Conservation (phyloP, 1,139 yeast species). For the Nakaseomyces kungkrabaensis region DNA sequence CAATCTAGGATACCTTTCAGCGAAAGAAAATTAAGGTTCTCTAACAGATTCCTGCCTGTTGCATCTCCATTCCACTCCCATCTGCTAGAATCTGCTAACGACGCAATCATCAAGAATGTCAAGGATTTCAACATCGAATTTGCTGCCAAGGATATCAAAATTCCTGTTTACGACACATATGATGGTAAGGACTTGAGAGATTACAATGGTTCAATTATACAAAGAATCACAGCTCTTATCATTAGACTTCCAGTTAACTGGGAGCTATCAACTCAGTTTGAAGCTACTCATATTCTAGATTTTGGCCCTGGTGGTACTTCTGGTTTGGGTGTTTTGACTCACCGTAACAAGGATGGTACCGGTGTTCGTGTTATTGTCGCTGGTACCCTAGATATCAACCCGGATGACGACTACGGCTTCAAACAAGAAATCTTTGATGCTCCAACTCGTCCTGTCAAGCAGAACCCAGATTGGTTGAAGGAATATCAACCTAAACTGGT, state of each 20-base stretch:
- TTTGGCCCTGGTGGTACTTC: slow-evolving; percentile 99
- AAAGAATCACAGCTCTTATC: slow-evolving; percentile 69
- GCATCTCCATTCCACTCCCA: slow-evolving; percentile 96
- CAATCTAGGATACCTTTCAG: slow-evolving; percentile 90
- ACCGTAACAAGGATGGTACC: slow-evolving; percentile 96
- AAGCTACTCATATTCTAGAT: slow-evolving; percentile 81
- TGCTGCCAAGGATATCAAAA: slow-evolving; percentile 44
- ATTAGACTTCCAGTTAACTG: slow-evolving; percentile 87
- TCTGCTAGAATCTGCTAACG: slow-evolving; percentile 64
- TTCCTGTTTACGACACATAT: slow-evolving; percentile 89
- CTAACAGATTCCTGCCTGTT: slow-evolving; percentile 90
- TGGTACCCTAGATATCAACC: slow-evolving; percentile 69
- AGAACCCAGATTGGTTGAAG: slow-evolving; percentile 83
- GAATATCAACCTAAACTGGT: slow-evolving; percentile 81
- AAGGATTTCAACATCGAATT: slow-evolving; percentile 48
- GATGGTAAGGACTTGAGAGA: slow-evolving; percentile 72
- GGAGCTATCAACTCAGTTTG: slow-evolving; percentile 79
- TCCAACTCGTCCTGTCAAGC: slow-evolving; percentile 54
- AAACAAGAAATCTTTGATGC: slow-evolving; percentile 88
- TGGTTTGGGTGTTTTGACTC: slow-evolving; percentile 92
- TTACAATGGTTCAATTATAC: slow-evolving; percentile 41
- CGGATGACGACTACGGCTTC: slow-evolving; percentile 76
- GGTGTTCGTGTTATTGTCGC: slow-evolving; percentile 92
- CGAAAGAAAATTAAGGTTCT: slow-evolving; percentile 85
- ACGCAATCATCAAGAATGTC: slow-evolving; percentile 56